These are phyloP conservation scores for Phyllosticta ampelicida DNA, from an alignment of 2,329 filamentous ascomycete species.

Conservation along the genomic window DNA sequence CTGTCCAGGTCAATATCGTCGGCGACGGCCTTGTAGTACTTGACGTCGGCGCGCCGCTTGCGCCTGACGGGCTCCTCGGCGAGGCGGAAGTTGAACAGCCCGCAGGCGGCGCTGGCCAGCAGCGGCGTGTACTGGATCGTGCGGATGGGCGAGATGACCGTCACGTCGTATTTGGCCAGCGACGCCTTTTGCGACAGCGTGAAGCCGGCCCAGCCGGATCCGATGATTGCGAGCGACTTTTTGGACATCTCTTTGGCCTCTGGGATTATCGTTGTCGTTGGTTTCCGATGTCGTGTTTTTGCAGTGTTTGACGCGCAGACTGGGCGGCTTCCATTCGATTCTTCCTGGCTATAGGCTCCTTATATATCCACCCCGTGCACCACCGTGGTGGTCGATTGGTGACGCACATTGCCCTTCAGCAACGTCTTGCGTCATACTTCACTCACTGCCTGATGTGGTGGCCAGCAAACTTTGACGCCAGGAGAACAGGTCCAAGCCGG, in stretches of 20 bases:
- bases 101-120: constrained; percentile 31
- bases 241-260: background rate
- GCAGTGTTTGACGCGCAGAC: too few species aligned
- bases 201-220: constrained; percentile 33
- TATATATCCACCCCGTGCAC: too few species aligned
- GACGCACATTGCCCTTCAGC: background rate
- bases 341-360: too few species aligned
- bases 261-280: background rate
- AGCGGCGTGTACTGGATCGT: constrained; percentile 37
- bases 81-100: constrained; percentile 36
- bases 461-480: too few species aligned
- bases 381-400: too few species aligned
- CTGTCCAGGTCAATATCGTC: constrained; percentile 28
- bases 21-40: constrained; percentile 33
- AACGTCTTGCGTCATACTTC: background rate
- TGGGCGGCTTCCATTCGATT: too few species aligned
- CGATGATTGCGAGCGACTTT: constrained; percentile 23
- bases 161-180: constrained; percentile 29
- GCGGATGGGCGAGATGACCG: constrained; percentile 33
- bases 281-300: too few species aligned
- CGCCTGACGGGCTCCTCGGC: constrained; percentile 36
- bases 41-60: constrained; percentile 16
- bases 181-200: constrained; percentile 28
- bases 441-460: too few species aligned
- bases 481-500: background rate